phyloP scores from a whole-genome alignment of 139 green algal species.

The Coelastrella sp. region DNA sequence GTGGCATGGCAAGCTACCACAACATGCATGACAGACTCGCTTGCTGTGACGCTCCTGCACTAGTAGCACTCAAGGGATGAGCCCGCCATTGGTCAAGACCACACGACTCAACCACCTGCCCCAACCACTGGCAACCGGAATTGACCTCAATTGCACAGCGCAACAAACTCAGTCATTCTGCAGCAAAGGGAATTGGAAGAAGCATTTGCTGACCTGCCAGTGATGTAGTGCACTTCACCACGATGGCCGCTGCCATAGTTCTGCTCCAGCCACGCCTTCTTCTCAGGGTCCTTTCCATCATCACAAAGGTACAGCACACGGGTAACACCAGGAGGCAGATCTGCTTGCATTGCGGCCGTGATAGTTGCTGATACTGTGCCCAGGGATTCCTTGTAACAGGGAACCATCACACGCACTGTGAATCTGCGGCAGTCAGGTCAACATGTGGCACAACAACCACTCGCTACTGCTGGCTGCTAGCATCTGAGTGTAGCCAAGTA shows the following conservation, averaged over 20 bases:
- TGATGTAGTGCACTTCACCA: conserved; percentile 26
- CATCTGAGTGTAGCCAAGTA: not conserved
- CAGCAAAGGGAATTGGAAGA: too few relatives aligned
- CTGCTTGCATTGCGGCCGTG: conserved; percentile 28
- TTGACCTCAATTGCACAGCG: too few relatives aligned
- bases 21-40: too few relatives aligned
- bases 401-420: conserved; percentile 30
- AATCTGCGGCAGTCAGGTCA: conserved; percentile 12
- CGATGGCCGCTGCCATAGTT: conserved; percentile 9
- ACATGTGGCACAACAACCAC: not conserved
- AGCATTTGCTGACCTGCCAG: conserved; percentile 22
- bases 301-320: conserved; percentile 50
- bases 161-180: too few relatives aligned
- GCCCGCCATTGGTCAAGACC: too few relatives aligned
- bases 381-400: conserved; percentile 39
- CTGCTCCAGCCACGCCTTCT: conserved; percentile 32
- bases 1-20: too few relatives aligned
- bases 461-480: not conserved
- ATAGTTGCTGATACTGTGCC: conserved; percentile 33
- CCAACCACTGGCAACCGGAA: too few relatives aligned
- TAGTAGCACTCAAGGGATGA: too few relatives aligned
- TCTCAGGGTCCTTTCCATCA: conserved; percentile 43
- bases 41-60: too few relatives aligned
- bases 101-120: too few relatives aligned
- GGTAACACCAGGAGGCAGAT: conserved; percentile 27